Evolutionary conservation across 352 stramenopile species (phyloP).

Genomic region (Ophiocytium majus): DNA sequence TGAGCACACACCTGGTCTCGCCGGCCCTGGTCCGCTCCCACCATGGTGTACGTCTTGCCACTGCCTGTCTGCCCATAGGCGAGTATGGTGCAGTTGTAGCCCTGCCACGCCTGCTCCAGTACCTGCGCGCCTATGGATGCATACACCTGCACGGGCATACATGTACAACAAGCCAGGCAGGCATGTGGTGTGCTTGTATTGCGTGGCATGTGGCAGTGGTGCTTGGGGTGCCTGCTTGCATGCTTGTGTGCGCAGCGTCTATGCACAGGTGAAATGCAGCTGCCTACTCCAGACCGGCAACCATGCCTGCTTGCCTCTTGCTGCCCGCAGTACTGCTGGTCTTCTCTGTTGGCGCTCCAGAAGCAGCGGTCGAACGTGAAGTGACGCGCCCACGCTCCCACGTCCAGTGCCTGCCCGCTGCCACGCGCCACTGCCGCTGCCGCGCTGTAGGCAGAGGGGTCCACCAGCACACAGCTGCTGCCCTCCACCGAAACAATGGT

Average conservation of each 20-base stretch:
- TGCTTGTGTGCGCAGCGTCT: no score
- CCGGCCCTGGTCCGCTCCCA: conserved; percentile 34
- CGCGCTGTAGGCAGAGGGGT: conserved; percentile 30
- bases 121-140: conserved; percentile 40
- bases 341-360: background rate
- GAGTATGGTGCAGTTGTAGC: conserved; percentile 56
- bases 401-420: conserved; percentile 16
- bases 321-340: conserved; percentile 2
- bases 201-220: no score
- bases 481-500: conserved; percentile 7
- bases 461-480: conserved; percentile 27
- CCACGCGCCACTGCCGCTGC: conserved; percentile 34
- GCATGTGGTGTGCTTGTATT: no score
- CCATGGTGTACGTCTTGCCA: conserved; percentile 59
- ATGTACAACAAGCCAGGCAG: no score
- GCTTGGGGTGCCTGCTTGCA: no score
- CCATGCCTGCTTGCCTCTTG: background rate
- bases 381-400: conserved; percentile 16
- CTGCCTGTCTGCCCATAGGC: conserved; percentile 58
- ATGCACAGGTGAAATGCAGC: no score
- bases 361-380: conserved; percentile 48
- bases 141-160: conserved; percentile 53
- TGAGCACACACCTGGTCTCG: conserved; percentile 25
- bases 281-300: no score
- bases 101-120: conserved; percentile 53